Evolutionary conservation across 768 basidiomycete genomes (phyloP).

Genomic region (Naganishia friedmannii): DNA sequence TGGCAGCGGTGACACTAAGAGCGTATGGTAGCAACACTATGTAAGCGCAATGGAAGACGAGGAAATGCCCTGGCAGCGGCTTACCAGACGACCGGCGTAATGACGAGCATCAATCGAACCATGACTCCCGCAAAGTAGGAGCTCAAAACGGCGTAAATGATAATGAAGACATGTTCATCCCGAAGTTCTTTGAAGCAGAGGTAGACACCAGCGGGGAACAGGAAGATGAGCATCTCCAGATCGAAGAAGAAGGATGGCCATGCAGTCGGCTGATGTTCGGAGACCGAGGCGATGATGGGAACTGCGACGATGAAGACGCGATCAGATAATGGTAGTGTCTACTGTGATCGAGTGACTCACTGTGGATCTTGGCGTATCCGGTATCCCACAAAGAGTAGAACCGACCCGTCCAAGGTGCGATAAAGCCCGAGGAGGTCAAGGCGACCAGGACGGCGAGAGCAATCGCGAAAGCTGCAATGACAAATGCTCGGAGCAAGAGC

Average conservation of each 20-base stretch:
- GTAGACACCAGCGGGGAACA: constrained; percentile 94
- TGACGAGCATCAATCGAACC: constrained; percentile 96
- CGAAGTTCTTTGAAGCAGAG: constrained; percentile 89
- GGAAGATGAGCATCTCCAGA: constrained; percentile 92
- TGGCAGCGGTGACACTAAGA: constrained; percentile 70
- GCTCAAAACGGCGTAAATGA: constrained; percentile 92
- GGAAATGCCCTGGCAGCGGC: background rate
- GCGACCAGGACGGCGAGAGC: constrained; percentile 71
- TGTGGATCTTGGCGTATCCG: constrained; percentile 86
- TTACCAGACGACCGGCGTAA: constrained; percentile 88
- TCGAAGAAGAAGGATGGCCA: constrained; percentile 99
- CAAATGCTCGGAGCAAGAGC: constrained; percentile 66
- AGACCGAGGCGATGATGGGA: constrained; percentile 97
- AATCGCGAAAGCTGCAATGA: constrained; percentile 67
- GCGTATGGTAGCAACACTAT: background rate
- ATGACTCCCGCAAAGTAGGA: constrained; percentile 99
- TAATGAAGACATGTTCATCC: constrained; percentile 96
- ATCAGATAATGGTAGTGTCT: background rate
- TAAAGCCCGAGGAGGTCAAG: constrained; percentile 88
- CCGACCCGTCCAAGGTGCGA: constrained; percentile 99
- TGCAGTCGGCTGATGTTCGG: constrained; percentile 98
- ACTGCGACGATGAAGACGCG: constrained; percentile 51
- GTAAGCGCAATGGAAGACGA: background rate
- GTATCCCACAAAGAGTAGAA: constrained; percentile 99
- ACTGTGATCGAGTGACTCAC: constrained; percentile 54